Base-by-base conservation (phyloP, 1,284 basidiomycete genomes). In the Mycena sp. region DNA sequence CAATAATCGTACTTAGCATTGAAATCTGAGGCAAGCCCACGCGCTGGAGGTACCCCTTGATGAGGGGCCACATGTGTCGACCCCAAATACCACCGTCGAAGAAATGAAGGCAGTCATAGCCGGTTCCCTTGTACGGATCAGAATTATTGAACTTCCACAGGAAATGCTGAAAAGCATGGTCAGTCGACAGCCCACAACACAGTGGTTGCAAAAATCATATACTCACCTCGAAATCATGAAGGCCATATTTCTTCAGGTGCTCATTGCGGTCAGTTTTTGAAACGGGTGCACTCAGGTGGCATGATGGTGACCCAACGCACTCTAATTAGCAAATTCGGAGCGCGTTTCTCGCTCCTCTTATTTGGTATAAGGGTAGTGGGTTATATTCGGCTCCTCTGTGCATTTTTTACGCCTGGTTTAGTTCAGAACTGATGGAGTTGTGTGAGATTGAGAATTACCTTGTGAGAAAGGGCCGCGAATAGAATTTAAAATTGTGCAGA, bases 221-320 rank as follows among this genome's bases (percentile, higher is more conserved):
- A 17, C 55, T 32, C 26, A 71, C 70, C 64, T 72, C 49, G 25
- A 73, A 71, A 53, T 69, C 29, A 53, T 75, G 73, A 10, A 74
- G 46, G 26, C 74, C 73, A 46, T 64, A 49, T n/a, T 67, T 58
- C 44, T 70, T 51, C 16, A 76, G 63, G 32, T 71, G 67, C 10
- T 69, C 63, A 17, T 73, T 64, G 28, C 59, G 66, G 5, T 38
- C 58, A 2, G 52, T 61, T 46, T 64, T 48, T 64, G 68, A 19
- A 52, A 58, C 40, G 65, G 60, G 9, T 30, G 49, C 46, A 51
- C 49, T 25, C 21, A 71, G 35, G 43, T 64, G 67, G 9, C 53
- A 26, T 41, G 32, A 49, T 69, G 70, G 71, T n/a, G n/a, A n/a
- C n/a, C n/a, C n/a, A n/a, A n/a, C 21, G n/a, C n/a, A n/a, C n/a